A percentile compares a stretch with the other conserved stretches of the same genome.
phyloP scores from a whole-genome alignment of 176 grass and related monocot species.

The Phyllostachys edulis region DNA sequence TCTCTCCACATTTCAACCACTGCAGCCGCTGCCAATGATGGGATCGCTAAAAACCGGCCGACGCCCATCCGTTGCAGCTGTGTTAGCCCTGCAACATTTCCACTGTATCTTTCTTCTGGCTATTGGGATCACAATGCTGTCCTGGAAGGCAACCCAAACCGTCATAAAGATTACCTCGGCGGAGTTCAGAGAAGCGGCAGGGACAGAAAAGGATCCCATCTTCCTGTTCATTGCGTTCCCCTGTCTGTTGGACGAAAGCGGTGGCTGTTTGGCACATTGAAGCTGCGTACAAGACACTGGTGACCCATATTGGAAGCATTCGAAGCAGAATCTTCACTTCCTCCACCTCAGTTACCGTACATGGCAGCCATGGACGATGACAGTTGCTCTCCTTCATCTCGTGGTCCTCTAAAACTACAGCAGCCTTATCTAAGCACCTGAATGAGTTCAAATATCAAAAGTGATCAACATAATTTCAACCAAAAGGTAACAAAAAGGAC shows the following conservation, averaged over 20 bases:
- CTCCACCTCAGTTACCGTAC: constrained; percentile 80
- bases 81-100: too few species aligned
- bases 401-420: constrained; percentile 45
- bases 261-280: constrained; percentile 68
- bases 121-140: constrained; percentile 52
- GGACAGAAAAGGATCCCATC: constrained; percentile 65
- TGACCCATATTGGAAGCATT: constrained; percentile 82
- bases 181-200: constrained; percentile 70
- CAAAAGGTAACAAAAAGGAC: not conserved
- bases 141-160: constrained; percentile 63
- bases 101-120: constrained; percentile 44
- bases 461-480: not conserved
- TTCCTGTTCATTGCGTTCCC: constrained; percentile 71
- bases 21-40: constrained; percentile 43
- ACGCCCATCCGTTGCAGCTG: too few species aligned
- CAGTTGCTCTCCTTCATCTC: constrained; percentile 28
- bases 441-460: constrained; percentile 7
- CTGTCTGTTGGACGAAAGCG: constrained; percentile 81
- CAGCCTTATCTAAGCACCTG: constrained; percentile 82
- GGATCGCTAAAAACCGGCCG: too few species aligned
- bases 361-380: constrained; percentile 29
- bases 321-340: constrained; percentile 85
- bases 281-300: constrained; percentile 63
- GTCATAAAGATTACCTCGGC: constrained; percentile 71
- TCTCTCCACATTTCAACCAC: constrained; percentile 52